phyloP scores from a whole-genome alignment of 2,329 filamentous ascomycete genomes.

The Fusarium liriodendri region DNA sequence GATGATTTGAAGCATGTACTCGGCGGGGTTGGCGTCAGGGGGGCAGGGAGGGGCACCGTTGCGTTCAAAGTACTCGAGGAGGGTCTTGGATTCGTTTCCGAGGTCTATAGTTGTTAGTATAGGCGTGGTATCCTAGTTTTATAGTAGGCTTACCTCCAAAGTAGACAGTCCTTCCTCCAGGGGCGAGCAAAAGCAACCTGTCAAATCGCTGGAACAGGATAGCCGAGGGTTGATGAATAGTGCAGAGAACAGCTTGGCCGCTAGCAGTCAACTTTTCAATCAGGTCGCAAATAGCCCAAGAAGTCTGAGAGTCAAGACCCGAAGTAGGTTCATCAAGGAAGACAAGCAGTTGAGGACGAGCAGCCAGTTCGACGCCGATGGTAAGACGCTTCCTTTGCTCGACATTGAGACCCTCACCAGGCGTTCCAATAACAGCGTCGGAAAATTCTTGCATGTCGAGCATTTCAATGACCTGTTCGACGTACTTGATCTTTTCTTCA shows the following conservation, averaged over 20 bases:
- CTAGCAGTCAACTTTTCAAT: constrained; percentile 71
- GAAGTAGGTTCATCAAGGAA: constrained; percentile 85
- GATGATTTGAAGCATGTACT: constrained; percentile 70
- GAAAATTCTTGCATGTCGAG: constrained; percentile 69
- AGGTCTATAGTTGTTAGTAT: constrained; percentile 25
- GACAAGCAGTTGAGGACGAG: constrained; percentile 76
- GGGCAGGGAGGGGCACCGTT: constrained; percentile 69
- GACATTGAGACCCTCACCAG: constrained; percentile 65
- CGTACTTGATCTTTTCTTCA: constrained; percentile 43
- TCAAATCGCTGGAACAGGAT: constrained; percentile 63
- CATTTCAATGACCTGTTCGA: constrained; percentile 46
- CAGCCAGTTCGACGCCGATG: constrained; percentile 81
- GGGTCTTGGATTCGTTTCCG: constrained; percentile 56
- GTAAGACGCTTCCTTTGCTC: constrained; percentile 70
- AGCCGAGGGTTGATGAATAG: constrained; percentile 60
- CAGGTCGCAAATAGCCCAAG: constrained; percentile 78
- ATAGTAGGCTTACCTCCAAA: constrained; percentile 53
- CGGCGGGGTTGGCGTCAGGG: constrained; percentile 70
- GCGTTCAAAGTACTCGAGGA: constrained; percentile 69
- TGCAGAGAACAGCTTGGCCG: constrained; percentile 58
- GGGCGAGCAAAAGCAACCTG: constrained; percentile 64
- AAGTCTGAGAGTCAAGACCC: constrained; percentile 79
- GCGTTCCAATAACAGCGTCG: constrained; percentile 65
- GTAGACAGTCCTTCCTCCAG: constrained; percentile 68
- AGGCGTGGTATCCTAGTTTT: rapidly evolving